These are phyloP conservation scores for Globisporangium spinosum DNA, from an alignment of 352 stramenopile genomes.

Conservation along the genomic window DNA sequence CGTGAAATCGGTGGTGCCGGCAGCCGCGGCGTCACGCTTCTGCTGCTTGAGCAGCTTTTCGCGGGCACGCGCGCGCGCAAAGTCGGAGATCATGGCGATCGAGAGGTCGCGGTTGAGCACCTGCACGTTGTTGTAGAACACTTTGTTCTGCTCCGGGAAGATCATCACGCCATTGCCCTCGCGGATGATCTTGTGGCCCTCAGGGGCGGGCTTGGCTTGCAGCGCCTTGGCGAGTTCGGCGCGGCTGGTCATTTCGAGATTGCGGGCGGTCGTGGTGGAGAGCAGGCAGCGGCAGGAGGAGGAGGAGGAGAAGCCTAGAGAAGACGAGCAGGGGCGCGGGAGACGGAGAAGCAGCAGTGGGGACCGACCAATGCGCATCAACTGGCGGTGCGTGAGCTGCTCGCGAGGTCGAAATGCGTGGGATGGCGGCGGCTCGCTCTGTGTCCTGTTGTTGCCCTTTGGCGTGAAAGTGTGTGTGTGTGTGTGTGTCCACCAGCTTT, in stretches of 20 bases:
- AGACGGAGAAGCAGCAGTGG: not conserved
- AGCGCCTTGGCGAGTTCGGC: conserved; percentile 57
- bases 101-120: conserved; percentile 99
- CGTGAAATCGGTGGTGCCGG: conserved; percentile 31
- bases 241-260: conserved; percentile 33
- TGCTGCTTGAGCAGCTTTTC: conserved; percentile 74
- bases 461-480: not conserved
- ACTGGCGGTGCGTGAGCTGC: not conserved
- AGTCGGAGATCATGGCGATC: conserved; percentile 97
- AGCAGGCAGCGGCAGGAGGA: conserved; percentile 17
- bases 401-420: not conserved
- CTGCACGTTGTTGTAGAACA: conserved; percentile 93
- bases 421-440: not conserved
- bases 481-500: not conserved
- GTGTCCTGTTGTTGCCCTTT: not conserved
- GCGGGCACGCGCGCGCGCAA: conserved; percentile 86
- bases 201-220: conserved; percentile 52
- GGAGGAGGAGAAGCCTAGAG: conserved; percentile 19
- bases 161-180: conserved; percentile 90
- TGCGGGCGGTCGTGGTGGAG: not conserved
- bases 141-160: conserved; percentile 87
- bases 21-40: conserved; percentile 49
- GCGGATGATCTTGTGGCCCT: conserved; percentile 85
- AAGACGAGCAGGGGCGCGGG: conserved; percentile 9
- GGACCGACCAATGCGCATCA: conserved; percentile 12